Base-by-base conservation (phyloP, 768 basidiomycete species). In the Leccinum fibrillosum region DNA sequence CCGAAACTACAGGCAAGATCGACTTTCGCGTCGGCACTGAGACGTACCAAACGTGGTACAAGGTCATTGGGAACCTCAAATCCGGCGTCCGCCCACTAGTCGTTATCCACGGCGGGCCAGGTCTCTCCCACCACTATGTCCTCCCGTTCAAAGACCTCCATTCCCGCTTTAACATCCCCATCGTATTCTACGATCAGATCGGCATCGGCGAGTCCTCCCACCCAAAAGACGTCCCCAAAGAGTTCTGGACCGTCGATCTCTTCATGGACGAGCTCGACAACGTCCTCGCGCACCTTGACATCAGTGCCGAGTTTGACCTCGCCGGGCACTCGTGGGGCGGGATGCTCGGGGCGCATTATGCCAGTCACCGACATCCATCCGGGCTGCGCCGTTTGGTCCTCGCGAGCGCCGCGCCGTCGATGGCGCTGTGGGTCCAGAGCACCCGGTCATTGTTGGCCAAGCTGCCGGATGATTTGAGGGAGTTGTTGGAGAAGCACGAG, bases 301-400 rank as follows among this genome's bases (percentile, higher is more conserved):
- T 84, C 57, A 45, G 65, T 9, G 62, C 67, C 5, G 60, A 65
- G n/a, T 85, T 77, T 64, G 74, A 78, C 60, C 64, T 85, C 2
- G 60, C 78, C 2, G 85, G 85, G 0, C 84, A 85, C 50, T 83
- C 81, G 5, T 84, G 84, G 83, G 85, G 84, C 12, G 82, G 78
- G 2, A 82, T 82, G 70, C 72, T 85, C 8, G 81, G 71, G 0
- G 61, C 71, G 5, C 74, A 79, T 39, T 80, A 77, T 51, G 79
- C 63, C 6, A 68, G 75, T 37, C 62, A 69, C 15, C 69, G 72
- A 12, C 70, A 76, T 17, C 80, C 80, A 2, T 23, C 53, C 0
- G 79, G 80, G 0, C 58, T 82, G 11, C 73, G 68, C 47, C 75
- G 68, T 10, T 61, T 78, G 1, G 67, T 77, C 34, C 62, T 77